Conservation (phyloP, 2,329 filamentous ascomycete genomes). For the Fusarium anguioides region DNA sequence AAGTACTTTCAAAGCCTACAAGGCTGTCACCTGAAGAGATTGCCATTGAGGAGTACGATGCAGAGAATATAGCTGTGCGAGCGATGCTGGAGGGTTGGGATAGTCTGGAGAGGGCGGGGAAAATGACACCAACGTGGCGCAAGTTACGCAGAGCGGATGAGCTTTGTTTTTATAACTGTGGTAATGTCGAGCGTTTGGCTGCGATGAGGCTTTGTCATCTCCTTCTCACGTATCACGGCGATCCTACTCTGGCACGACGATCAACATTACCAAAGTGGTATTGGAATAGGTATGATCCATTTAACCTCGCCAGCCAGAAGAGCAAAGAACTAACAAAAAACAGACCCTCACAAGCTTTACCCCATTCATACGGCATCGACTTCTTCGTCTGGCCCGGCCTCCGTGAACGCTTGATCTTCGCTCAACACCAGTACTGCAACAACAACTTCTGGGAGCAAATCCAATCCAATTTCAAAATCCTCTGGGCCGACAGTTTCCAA, state of each 20-base stretch:
- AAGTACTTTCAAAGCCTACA: constrained; percentile 21
- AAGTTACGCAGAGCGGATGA: constrained; percentile 44
- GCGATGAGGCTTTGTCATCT: constrained; percentile 42
- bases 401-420: constrained; percentile 47
- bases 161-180: constrained; percentile 35
- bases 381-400: constrained; percentile 49
- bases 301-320: background rate
- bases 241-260: constrained; percentile 36
- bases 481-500: constrained; percentile 43
- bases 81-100: constrained; percentile 47
- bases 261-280: constrained; percentile 44
- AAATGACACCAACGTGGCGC: constrained; percentile 44
- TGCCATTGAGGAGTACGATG: constrained; percentile 30
- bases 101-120: constrained; percentile 41
- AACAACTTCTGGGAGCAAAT: constrained; percentile 47
- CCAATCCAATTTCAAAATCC: constrained; percentile 34
- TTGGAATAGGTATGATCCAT: constrained; percentile 37
- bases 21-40: constrained; percentile 30
- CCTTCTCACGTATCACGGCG: constrained; percentile 44
- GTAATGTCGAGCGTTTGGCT: constrained; percentile 41
- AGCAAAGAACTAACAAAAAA: background rate
- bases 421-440: constrained; percentile 46
- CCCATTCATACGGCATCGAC: constrained; percentile 48
- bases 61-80: constrained; percentile 43
- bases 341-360: constrained; percentile 45